Evolutionary conservation across 2,329 filamentous ascomycete genomes (phyloP).

Genomic region (Gnomoniopsis smithogilvyi): DNA sequence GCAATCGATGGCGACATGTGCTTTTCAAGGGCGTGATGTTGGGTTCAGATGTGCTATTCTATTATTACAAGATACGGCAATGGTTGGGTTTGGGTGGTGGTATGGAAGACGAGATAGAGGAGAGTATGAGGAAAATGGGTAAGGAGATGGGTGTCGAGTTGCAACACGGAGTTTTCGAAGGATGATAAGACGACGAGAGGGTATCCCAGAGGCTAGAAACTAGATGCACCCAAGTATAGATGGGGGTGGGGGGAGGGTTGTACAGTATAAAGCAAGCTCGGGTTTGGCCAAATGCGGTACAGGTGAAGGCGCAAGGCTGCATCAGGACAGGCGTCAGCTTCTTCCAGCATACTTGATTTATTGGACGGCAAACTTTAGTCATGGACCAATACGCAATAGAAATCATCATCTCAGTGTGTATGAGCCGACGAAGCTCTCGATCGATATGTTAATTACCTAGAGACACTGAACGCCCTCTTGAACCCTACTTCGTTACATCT

Average conservation of each 20-base stretch:
- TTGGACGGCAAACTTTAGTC: not conserved
- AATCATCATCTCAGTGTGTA: not conserved
- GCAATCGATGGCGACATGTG: slow-evolving; percentile 72
- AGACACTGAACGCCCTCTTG: not conserved
- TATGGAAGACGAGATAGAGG: slow-evolving; percentile 94
- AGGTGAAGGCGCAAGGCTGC: not conserved
- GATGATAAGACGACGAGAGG: slow-evolving; percentile 41
- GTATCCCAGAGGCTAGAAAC: too few relatives aligned
- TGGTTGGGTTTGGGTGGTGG: slow-evolving; percentile 72
- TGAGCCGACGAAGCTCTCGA: not conserved
- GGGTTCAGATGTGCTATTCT: slow-evolving; percentile 78
- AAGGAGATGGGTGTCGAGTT: slow-evolving; percentile 90
- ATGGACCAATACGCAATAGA: not conserved
- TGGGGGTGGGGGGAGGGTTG: not conserved
- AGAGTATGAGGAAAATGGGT: slow-evolving; percentile 80
- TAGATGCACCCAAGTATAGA: not conserved
- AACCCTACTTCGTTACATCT: too few relatives aligned
- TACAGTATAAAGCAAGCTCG: not conserved
- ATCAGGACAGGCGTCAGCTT: not conserved
- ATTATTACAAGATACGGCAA: slow-evolving; percentile 74
- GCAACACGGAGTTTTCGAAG: slow-evolving; percentile 85
- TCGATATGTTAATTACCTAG: not conserved
- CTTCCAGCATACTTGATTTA: not conserved
- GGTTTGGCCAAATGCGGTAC: not conserved
- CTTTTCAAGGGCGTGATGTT: slow-evolving; percentile 78